Evolutionary conservation across 148 eudicot species (phyloP), one percentile per base, ranked within the genome.

Genomic region (Fagopyrum tataricum): DNA sequence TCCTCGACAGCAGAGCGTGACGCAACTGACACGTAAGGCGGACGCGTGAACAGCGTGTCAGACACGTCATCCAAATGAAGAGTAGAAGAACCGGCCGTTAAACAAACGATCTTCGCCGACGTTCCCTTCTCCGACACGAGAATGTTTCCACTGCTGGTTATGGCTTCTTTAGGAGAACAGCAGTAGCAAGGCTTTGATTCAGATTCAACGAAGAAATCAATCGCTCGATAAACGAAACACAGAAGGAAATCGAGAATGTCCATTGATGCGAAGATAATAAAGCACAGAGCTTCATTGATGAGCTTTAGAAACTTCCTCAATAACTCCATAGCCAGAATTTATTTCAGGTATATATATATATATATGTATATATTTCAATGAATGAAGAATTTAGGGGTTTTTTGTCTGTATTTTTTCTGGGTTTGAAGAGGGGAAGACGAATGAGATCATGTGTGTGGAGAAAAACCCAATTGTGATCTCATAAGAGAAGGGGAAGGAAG

Each of bases 41-140:
- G 87, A 9, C 98, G 89, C 43, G 84, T 76, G 80, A 86, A 91
- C 39, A 94, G 91, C 1, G 98, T 94, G 77, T 94, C 98, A 0
- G 98, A 94, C 41, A 94, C 82, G 40, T 94, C 97, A 6, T 91
- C 98, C 0, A 91, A 91, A 37, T 84, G 90, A 6, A 91, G 74
- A 41, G 58, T 84, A 7, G 91, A 82, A 44, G 75, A 76, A 2
- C 40, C 26, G 9, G 55, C 40, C 9, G 84, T 79, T 12, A 91
- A 82, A 23, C 90, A 72, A 7, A 91, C 87, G 15, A 89, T 76
- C 67, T 84, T 89, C 24, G 86, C 82, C 0, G 89, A 78, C 56
- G 83, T 83, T 1, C 92, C 92, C 18, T 75, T 75, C 43, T 88
- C 95, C 4, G 95, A 86, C 1, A 93, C 76, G 6, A 74, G 31